Conservation (phyloP, 345 rosid genomes). For the Eucalyptus fibrosa region DNA sequence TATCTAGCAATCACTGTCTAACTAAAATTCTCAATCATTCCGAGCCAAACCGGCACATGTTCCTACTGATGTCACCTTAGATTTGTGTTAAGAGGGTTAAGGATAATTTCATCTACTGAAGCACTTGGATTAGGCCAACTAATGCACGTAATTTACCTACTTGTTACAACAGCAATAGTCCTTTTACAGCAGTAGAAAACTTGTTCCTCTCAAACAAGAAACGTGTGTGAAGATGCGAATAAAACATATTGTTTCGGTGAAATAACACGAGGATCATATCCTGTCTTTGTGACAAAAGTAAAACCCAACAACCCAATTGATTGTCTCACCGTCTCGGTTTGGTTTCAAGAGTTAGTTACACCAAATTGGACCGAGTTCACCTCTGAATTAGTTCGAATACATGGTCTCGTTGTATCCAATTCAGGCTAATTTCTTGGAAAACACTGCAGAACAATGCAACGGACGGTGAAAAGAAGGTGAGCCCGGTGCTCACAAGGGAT, state of each 20-base stretch:
- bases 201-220: neutral
- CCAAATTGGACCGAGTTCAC: neutral
- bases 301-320: neutral
- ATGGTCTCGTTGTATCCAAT: neutral
- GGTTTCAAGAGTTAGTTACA: neutral
- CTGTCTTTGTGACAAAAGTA: neutral
- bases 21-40: too few relatives aligned
- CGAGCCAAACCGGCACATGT: too few relatives aligned
- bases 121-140: too few relatives aligned
- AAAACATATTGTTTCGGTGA: neutral
- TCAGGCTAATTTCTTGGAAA: neutral
- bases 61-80: too few relatives aligned
- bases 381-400: neutral
- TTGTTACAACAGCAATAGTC: too few relatives aligned
- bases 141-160: too few relatives aligned
- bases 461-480: neutral
- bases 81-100: too few relatives aligned
- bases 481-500: conserved; percentile 37
- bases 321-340: neutral
- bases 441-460: too few relatives aligned
- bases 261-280: neutral
- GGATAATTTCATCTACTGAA: too few relatives aligned
- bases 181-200: too few relatives aligned
- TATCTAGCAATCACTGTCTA: too few relatives aligned
- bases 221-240: neutral